Conservation (phyloP, 2,329 filamentous ascomycete genomes). For the Fusarium sp. region DNA sequence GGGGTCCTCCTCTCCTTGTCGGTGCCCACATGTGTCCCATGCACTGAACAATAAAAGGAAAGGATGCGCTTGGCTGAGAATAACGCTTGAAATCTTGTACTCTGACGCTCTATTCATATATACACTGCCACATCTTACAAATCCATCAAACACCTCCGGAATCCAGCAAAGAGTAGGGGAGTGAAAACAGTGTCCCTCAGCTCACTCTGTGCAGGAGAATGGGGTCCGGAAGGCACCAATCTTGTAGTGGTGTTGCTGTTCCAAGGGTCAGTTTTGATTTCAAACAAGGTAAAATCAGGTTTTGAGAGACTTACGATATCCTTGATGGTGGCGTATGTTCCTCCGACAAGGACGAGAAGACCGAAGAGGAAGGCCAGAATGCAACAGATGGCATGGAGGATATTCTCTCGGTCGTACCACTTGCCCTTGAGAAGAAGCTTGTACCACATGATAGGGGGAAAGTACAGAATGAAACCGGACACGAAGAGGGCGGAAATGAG, state of each 20-base stretch:
- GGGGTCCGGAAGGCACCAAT: slow-evolving; percentile 7
- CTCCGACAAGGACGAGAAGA: slow-evolving; percentile 18
- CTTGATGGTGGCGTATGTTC: slow-evolving; percentile 20
- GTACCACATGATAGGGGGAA: slow-evolving; percentile 51
- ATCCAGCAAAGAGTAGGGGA: background rate
- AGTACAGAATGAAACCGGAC: slow-evolving; percentile 50
- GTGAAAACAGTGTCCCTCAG: background rate
- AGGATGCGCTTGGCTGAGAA: background rate
- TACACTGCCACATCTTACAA: background rate
- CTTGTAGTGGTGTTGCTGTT: slow-evolving; percentile 14
- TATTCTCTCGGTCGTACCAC: slow-evolving; percentile 17
- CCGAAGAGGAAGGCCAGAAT: slow-evolving; percentile 8
- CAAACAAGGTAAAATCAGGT: background rate
- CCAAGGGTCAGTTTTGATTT: background rate
- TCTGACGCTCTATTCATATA: background rate
- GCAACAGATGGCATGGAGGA: slow-evolving; percentile 9
- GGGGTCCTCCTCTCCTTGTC: background rate
- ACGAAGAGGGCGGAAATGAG: slow-evolving; percentile 57
- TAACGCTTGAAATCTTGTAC: background rate
- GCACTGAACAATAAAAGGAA: background rate
- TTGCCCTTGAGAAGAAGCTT: slow-evolving; percentile 44
- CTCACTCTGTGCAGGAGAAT: background rate
- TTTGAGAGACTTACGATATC: slow-evolving; percentile 14
- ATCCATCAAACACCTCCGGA: background rate
- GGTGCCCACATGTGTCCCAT: background rate